Conservation (phyloP, 176 grass and related monocot genomes). For the Lolium rigidum region DNA sequence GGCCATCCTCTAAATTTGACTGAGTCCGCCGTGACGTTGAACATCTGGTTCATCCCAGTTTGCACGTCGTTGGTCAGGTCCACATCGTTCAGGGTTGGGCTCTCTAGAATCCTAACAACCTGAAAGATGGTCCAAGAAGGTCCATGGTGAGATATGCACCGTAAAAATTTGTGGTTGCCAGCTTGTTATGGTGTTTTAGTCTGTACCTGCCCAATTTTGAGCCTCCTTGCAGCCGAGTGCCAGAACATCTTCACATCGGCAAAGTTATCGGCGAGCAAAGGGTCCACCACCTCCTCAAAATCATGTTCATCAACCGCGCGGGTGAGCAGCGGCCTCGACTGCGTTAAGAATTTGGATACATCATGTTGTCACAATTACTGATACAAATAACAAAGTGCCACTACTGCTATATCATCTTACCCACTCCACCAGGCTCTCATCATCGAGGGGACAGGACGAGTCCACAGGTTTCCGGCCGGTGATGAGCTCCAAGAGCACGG, state of each 20-base stretch:
- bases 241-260: constrained; percentile 81
- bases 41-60: no score
- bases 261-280: constrained; percentile 59
- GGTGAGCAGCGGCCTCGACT: neutral
- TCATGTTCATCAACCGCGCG: no score
- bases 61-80: no score
- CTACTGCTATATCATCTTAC: constrained; percentile 46
- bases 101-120: no score
- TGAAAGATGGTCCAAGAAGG: no score
- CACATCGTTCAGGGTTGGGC: no score
- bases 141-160: no score
- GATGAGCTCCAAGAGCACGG: constrained; percentile 89
- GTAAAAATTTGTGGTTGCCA: no score
- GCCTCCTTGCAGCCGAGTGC: constrained; percentile 75
- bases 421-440: constrained; percentile 96
- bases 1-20: no score
- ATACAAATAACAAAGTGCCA: no score
- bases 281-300: constrained; percentile 53
- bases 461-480: constrained; percentile 87
- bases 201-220: constrained; percentile 81
- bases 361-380: neutral
- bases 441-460: constrained; percentile 63
- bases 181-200: no score
- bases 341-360: neutral
- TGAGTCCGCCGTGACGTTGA: no score